A percentile compares a stretch with the other conserved stretches of the same genome.
These are phyloP conservation scores for Fusarium sp. DNA, from an alignment of 2,329 filamentous ascomycete genomes.

Conservation along the genomic window DNA sequence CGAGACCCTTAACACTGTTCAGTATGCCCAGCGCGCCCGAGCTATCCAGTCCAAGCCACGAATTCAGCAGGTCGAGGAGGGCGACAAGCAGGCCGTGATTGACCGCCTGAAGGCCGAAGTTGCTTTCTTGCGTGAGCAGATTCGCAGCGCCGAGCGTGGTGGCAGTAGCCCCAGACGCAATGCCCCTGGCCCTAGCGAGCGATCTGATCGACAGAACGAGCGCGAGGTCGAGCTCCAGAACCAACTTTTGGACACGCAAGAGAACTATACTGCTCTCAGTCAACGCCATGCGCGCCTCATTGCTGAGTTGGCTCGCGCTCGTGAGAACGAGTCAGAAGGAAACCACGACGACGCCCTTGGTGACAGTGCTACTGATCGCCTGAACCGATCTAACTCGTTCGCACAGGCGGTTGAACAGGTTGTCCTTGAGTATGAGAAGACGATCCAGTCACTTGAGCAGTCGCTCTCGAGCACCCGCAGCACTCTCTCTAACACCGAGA, in stretches of 20 bases:
- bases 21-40: constrained; percentile 94
- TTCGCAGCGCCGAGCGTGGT: constrained; percentile 74
- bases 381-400: constrained; percentile 95
- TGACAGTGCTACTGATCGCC: constrained; percentile 81
- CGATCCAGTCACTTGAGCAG: constrained; percentile 90
- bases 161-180: constrained; percentile 63
- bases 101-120: constrained; percentile 94
- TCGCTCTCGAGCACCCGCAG: constrained; percentile 88
- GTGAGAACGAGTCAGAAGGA: constrained; percentile 70
- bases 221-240: constrained; percentile 91
- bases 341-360: constrained; percentile 69
- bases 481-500: constrained; percentile 84
- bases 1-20: constrained; percentile 95
- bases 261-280: constrained; percentile 91
- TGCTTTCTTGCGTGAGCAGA: constrained; percentile 90
- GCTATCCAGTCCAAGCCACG: constrained; percentile 97
- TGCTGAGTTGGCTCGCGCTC: constrained; percentile 86
- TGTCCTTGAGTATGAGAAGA: constrained; percentile 97
- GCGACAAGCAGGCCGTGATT: constrained; percentile 92
- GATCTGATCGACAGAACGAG: constrained; percentile 79
- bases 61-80: constrained; percentile 92
- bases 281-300: constrained; percentile 95
- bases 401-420: constrained; percentile 95
- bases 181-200: constrained; percentile 66
- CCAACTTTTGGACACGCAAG: constrained; percentile 88